Conservation (phyloP, 352 stramenopile species). For the Chrysophaeum taylorii region DNA sequence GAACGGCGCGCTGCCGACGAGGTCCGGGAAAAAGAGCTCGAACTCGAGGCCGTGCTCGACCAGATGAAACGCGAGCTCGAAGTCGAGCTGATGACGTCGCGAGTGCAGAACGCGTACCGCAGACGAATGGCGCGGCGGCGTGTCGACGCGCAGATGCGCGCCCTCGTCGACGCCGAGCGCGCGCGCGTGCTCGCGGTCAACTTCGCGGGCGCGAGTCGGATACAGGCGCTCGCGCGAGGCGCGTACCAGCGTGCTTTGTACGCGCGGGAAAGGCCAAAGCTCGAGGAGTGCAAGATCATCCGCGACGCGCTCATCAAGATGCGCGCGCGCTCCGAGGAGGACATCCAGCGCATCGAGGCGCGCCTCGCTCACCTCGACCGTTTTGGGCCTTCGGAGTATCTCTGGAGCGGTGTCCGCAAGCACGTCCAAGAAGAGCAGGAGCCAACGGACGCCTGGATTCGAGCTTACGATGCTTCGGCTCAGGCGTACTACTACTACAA, state of each 20-base stretch:
- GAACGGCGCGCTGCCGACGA: constrained; percentile 6
- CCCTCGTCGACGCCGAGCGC: neutral
- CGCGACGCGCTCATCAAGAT: neutral
- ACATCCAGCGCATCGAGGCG: neutral
- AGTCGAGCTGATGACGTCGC: constrained; percentile 17
- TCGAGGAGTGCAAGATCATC: constrained; percentile 4
- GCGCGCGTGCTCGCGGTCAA: neutral
- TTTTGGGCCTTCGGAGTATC: constrained; percentile 12
- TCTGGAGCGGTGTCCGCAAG: neutral
- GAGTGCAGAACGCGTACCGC: constrained; percentile 17
- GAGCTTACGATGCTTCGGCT: constrained; percentile 19
- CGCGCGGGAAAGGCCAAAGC: neutral
- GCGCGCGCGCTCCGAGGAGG: neutral
- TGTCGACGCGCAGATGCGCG: neutral
- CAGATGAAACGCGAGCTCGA: constrained; percentile 19
- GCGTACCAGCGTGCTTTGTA: neutral
- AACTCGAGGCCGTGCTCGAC: constrained; percentile 20
- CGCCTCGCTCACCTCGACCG: constrained; percentile 1
- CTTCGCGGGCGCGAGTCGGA: neutral
- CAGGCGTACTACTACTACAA: constrained; percentile 23
- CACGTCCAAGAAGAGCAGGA: neutral
- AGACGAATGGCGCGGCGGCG: neutral
- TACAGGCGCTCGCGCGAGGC: constrained; percentile 19
- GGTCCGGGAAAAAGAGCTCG: constrained; percentile 17
- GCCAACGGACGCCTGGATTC: constrained; percentile 5